Conservation (phyloP, 495 filamentous ascomycete species). For the Tuber microsphaerosporum region DNA sequence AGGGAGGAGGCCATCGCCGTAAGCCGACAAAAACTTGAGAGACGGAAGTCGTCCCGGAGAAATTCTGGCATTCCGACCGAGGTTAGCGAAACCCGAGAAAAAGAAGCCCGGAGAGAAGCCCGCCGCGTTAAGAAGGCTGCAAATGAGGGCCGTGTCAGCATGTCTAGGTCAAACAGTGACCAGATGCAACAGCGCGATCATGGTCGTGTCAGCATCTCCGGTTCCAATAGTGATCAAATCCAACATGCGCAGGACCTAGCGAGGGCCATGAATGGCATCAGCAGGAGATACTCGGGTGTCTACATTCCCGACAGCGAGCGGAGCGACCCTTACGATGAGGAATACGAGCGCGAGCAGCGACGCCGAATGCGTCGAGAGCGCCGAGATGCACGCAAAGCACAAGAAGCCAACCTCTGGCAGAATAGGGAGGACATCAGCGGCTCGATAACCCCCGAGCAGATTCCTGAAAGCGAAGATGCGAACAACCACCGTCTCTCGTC, state of each 20-base stretch:
- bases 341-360: slow-evolving; percentile 25
- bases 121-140: slow-evolving; percentile 21
- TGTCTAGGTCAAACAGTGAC: slow-evolving; percentile 22
- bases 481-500: slow-evolving; percentile 29
- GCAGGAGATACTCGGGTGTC: slow-evolving; percentile 8
- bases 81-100: slow-evolving; percentile 25
- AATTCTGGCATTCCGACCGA: slow-evolving; percentile 19
- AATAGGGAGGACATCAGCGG: slow-evolving; percentile 32
- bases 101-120: slow-evolving; percentile 27
- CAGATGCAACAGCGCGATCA: slow-evolving; percentile 13
- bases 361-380: slow-evolving; percentile 22
- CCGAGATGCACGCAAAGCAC: slow-evolving; percentile 21
- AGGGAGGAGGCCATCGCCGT: slow-evolving; percentile 23
- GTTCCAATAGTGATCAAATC: slow-evolving; percentile 25
- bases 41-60: slow-evolving; percentile 29
- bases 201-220: not conserved
- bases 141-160: slow-evolving; percentile 12
- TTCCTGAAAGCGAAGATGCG: slow-evolving; percentile 23
- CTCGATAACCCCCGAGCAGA: slow-evolving; percentile 26
- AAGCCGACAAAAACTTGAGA: slow-evolving; percentile 26
- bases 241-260: slow-evolving; percentile 27
- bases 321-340: slow-evolving; percentile 23
- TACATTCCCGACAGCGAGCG: slow-evolving; percentile 26
- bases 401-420: slow-evolving; percentile 27
- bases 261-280: slow-evolving; percentile 23